Conservation (phyloP, 1,284 basidiomycete species). For the Flammula alnicola region DNA sequence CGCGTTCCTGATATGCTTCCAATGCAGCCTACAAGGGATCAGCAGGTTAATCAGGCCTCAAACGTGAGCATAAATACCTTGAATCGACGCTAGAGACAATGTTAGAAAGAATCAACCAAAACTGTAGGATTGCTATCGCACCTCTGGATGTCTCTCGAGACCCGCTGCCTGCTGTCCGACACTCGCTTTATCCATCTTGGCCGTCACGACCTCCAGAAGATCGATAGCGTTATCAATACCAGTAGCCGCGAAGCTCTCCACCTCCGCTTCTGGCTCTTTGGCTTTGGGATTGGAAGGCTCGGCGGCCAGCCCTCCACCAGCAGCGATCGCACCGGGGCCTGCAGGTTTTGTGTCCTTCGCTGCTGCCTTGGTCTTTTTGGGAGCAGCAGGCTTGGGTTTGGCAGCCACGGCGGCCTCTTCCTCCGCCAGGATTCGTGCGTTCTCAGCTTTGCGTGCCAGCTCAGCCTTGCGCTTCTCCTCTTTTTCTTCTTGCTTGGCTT, state of each 20-base stretch:
- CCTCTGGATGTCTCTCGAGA: conserved; percentile 94
- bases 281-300: conserved; percentile 34
- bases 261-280: conserved; percentile 41
- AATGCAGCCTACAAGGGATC: conserved; percentile 70
- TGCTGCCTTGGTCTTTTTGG: conserved; percentile 72
- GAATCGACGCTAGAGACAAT: conserved; percentile 70
- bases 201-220: conserved; percentile 86
- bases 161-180: conserved; percentile 83
- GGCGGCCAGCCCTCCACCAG: conserved; percentile 53
- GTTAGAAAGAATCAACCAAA: conserved; percentile 1
- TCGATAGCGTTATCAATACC: conserved; percentile 94
- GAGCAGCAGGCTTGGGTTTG: conserved; percentile 56
- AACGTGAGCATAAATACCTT: conserved; percentile 52
- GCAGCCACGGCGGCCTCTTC: conserved; percentile 75
- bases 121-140: conserved; percentile 39
- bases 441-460: conserved; percentile 77
- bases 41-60: background rate
- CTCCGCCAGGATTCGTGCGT: conserved; percentile 77
- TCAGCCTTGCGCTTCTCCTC: conserved; percentile 80
- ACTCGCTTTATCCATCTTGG: conserved; percentile 92
- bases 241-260: conserved; percentile 79
- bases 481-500: conserved; percentile 70
- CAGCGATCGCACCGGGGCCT: conserved; percentile 78
- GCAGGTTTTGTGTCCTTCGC: conserved; percentile 58
- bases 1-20: conserved; percentile 90